Base-by-base conservation (phyloP, 441 rosid species). In the Croton laevigatus region DNA sequence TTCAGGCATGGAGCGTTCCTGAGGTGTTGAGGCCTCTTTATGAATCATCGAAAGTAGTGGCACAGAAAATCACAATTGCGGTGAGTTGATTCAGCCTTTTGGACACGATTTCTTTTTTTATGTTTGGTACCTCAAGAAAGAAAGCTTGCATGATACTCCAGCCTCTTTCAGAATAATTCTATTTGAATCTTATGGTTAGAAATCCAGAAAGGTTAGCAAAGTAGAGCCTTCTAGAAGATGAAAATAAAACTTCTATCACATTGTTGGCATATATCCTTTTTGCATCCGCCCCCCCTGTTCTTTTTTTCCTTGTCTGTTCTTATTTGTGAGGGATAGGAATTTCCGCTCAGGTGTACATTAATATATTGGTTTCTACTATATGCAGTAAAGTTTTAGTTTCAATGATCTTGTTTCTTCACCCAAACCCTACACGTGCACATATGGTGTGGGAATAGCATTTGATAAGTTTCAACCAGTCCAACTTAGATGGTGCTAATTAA, bases 1-100 rank as follows among this genome's bases (percentile, higher is more conserved):
- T 75, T 49, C 75, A 96, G 99, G 96, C 96, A 6, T 91, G 97
- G 99, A 93, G 94, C 70, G 99, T 93, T 72, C 99, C 99, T 0
- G 99, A 96, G 81, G 99, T 96, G 66, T 85, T 96, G 64, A 88
- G 98, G 19, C 97, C 99, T 2, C 93, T 91, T 20, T 96, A 96
- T 38, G 94, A 91, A 80, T 96, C 99, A 59, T 89, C 97, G 3
- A 93, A 87, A 89, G 85, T 89, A 10, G 86, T 96, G 37, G 99
- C 99, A 10, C 99, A 93, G 75, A 93, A 90, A 80, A 85, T 88
- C 85, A 96, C 99, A 8, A 89, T 96, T 42, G 84, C 94, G 61
- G 99, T 96, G 68, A 91, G 98, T 81, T 45, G 65, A 38, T 36
- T 46, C 54, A 42, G 13, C 68, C 11, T 16, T 17, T 6, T 5